A percentile compares a stretch with the other conserved stretches of the same genome.
Conservation (phyloP, 257 asterid species). For the Salvia rosmarinus region DNA sequence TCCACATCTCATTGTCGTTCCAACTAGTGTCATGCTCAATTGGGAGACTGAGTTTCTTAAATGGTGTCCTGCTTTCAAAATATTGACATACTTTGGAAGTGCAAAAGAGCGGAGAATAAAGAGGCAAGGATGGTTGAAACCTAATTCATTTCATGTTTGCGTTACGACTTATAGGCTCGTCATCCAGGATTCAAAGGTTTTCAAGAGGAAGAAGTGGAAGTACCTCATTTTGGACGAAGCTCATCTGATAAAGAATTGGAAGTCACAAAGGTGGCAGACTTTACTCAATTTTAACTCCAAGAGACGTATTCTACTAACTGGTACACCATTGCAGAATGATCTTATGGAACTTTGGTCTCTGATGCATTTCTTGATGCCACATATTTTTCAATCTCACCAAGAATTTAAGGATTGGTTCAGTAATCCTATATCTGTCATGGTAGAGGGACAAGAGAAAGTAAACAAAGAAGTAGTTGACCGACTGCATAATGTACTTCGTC, state of each 20-base stretch:
- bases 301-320: conserved; percentile 96
- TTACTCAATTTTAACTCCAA: conserved; percentile 95
- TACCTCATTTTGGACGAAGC: conserved; percentile 98
- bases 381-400: conserved; percentile 97
- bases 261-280: conserved; percentile 99
- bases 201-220: conserved; percentile 99
- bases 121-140: conserved; percentile 99
- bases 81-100: conserved; percentile 97
- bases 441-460: conserved; percentile 96
- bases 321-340: conserved; percentile 98
- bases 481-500: conserved; percentile 98
- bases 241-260: conserved; percentile 96
- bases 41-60: conserved; percentile 99
- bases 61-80: conserved; percentile 99
- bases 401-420: conserved; percentile 99
- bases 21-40: conserved; percentile 99
- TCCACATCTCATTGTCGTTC: conserved; percentile 98
- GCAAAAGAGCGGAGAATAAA: conserved; percentile 91
- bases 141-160: conserved; percentile 93
- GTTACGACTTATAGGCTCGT: conserved; percentile 96
- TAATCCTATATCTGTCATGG: conserved; percentile 97
- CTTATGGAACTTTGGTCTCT: conserved; percentile 99
- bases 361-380: conserved; percentile 99
- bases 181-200: conserved; percentile 92
- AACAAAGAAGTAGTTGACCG: conserved; percentile 98